These are phyloP conservation scores for Selenicereus undatus DNA, from an alignment of 148 eudicot species.

Conservation along the genomic window DNA sequence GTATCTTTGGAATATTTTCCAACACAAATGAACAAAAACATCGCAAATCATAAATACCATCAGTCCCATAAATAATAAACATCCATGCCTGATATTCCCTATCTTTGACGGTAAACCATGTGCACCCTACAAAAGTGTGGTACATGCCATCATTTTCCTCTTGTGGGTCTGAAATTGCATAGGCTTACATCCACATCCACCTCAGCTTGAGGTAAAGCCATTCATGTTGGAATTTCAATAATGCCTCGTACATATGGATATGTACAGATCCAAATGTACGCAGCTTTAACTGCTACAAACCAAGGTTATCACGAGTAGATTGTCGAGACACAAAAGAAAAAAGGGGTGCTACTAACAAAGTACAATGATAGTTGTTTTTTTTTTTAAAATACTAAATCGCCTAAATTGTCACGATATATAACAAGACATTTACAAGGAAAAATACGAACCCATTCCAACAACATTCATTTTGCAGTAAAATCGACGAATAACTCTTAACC, in stretches of 20 bases:
- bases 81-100: background rate
- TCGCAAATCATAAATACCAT: no score
- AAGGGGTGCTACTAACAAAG: background rate
- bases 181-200: slow-evolving; percentile 9
- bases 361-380: background rate
- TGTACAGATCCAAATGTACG: background rate
- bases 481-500: slow-evolving; percentile 9
- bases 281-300: background rate
- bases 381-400: background rate
- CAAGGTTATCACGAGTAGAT: background rate
- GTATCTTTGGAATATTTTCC: background rate
- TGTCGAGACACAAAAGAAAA: background rate
- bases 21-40: background rate
- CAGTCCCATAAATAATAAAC: no score
- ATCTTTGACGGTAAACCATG: slow-evolving; percentile 6
- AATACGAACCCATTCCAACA: slow-evolving; percentile 13
- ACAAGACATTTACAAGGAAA: slow-evolving; percentile 16
- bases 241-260: background rate
- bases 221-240: background rate
- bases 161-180: slow-evolving; percentile 17
- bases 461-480: background rate
- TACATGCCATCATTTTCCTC: background rate
- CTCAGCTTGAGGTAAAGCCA: background rate
- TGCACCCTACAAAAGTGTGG: slow-evolving; percentile 22
- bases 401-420: slow-evolving; percentile 5